Conservation (phyloP, 75 land plant genomes). For the Adiantum capillusveneris region DNA sequence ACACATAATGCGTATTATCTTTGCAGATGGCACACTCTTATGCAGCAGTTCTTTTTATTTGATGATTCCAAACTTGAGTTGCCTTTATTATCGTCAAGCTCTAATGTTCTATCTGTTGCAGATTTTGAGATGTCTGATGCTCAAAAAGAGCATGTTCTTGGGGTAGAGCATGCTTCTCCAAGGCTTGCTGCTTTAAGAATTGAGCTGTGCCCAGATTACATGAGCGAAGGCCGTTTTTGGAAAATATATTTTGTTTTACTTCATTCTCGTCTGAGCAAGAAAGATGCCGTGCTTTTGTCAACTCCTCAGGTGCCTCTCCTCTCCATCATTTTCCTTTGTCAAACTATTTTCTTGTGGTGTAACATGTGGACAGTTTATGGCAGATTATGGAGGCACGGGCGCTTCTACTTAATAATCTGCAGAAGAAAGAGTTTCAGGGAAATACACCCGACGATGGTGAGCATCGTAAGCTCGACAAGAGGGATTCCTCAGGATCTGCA, state of each 20-base stretch:
- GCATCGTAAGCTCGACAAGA: neutral
- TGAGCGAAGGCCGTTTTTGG: slow-evolving; percentile 91
- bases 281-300: slow-evolving; percentile 66
- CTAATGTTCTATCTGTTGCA: slow-evolving; percentile 27
- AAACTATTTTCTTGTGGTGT: neutral
- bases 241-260: slow-evolving; percentile 86
- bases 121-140: slow-evolving; percentile 80
- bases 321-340: neutral
- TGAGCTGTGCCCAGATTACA: slow-evolving; percentile 84
- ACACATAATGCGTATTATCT: no score
- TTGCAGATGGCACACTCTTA: no score
- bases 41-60: no score
- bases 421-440: slow-evolving; percentile 30
- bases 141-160: slow-evolving; percentile 74
- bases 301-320: slow-evolving; percentile 53
- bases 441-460: slow-evolving; percentile 3
- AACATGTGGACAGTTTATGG: slow-evolving; percentile 2
- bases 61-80: no score
- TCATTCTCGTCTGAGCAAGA: slow-evolving; percentile 80
- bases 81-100: no score
- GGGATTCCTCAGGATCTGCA: slow-evolving; percentile 2
- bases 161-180: slow-evolving; percentile 54
- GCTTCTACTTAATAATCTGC: slow-evolving; percentile 49
- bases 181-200: slow-evolving; percentile 71
- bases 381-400: slow-evolving; percentile 78